Percentiles rank a stretch among this genome's conserved stretches.
Conservation (phyloP, 352 stramenopile genomes). For the Globisporangium canariense region DNA sequence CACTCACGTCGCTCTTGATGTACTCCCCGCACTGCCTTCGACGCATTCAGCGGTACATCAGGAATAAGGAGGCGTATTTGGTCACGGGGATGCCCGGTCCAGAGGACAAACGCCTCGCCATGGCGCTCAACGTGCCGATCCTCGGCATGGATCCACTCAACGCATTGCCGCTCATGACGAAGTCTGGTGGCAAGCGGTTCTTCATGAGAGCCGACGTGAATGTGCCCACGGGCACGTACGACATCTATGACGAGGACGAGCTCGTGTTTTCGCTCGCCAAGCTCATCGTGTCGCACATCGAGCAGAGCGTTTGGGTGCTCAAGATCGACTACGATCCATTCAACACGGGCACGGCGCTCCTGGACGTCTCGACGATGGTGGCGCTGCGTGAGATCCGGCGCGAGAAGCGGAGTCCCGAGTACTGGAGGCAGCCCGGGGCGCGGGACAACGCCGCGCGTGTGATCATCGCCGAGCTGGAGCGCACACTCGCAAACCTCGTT, state of each 20-base stretch:
- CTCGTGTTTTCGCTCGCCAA: constrained; percentile 79
- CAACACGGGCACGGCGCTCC: constrained; percentile 46
- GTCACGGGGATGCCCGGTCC: constrained; percentile 66
- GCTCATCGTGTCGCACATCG: constrained; percentile 81
- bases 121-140: constrained; percentile 74
- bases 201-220: constrained; percentile 87
- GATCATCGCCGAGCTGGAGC: constrained; percentile 58
- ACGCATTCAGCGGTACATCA: constrained; percentile 55
- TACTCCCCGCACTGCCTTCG: constrained; percentile 83
- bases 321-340: constrained; percentile 81
- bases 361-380: constrained; percentile 65
- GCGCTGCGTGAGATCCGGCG: constrained; percentile 59
- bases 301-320: constrained; percentile 75
- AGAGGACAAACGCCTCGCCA: constrained; percentile 80
- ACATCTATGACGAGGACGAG: constrained; percentile 89
- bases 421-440: constrained; percentile 65
- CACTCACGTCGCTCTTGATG: constrained; percentile 71
- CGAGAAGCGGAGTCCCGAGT: constrained; percentile 58
- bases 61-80: constrained; percentile 69
- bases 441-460: constrained; percentile 54
- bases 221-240: constrained; percentile 80
- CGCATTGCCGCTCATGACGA: constrained; percentile 55
- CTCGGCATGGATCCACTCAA: constrained; percentile 54
- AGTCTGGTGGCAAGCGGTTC: constrained; percentile 76
- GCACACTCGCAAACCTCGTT: constrained; percentile 27